Evolutionary conservation across 2,329 filamentous ascomycete genomes (phyloP), one percentile per base, ranked within the genome.

Genomic region (Xylaria multiplex): DNA sequence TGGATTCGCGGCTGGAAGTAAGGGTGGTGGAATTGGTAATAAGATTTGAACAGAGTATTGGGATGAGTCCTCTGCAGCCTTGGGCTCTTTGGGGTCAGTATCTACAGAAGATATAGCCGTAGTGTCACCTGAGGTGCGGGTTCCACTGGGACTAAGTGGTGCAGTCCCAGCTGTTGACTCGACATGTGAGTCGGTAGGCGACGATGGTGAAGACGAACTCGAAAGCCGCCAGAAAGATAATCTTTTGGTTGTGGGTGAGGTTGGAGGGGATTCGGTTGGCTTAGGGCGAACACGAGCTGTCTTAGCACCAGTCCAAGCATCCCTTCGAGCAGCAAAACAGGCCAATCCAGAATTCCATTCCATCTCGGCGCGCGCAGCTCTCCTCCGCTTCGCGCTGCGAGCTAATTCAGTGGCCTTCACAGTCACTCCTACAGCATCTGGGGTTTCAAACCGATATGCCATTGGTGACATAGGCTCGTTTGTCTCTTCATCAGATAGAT

Each of bases 271-370:
- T 53, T 67, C 63, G 16, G 30, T 40, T n/a, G 65, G 56, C 70
- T 85, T 86, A 46, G 81, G 80, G 63, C 84, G 84, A 53, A 88
- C 77, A 53, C 84, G 84, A 42, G 85, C 86, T 11, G 82, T 85
- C 69, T 86, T 86, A 37, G 93, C 94, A 37, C 91, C 90, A 0
- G 93, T 95, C 95, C 95, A 98, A 6, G 88, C 89, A 79, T 97
- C 89, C 55, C 94, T 86, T 65, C 92, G 84, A 35, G 90, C 87
- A 65, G 90, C 86, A 79, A 93, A 98, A 76, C 91, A 91, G n/a
- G 89, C 86, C 63, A 97, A 77, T 0, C 95, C 95, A 43, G 90
- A 83, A 73, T 97, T 98, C 90, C 91, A 96, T 35, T 82, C 77
- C 80, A 89, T 86, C 80, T 92, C 90, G 62, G 88, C 87, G 67